Percentiles rank a stretch among this genome's conserved stretches.
phyloP scores from a whole-genome alignment of 176 grass and related monocot genomes.

The Ensete glaucum region DNA sequence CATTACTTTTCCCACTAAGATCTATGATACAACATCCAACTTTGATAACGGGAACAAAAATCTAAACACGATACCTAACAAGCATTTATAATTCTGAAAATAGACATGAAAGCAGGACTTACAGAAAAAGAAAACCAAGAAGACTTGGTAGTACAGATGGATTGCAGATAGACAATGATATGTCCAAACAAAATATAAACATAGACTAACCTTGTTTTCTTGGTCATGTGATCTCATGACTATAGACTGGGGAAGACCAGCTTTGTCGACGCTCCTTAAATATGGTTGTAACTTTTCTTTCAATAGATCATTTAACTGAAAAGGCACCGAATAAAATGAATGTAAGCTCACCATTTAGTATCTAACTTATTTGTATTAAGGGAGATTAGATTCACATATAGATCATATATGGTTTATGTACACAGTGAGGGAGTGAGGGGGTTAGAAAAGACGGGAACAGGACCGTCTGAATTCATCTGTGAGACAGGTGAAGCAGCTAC shows the following conservation, averaged over 20 bases:
- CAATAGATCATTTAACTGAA: slow-evolving; percentile 22
- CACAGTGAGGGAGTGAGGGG: no score
- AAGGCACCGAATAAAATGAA: not conserved
- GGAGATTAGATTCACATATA: not conserved
- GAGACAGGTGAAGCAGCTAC: not conserved
- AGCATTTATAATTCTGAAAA: no score
- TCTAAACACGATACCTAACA: no score
- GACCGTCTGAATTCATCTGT: not conserved
- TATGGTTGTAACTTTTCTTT: slow-evolving; percentile 29
- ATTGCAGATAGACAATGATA: no score
- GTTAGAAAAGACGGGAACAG: no score
- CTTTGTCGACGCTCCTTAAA: slow-evolving; percentile 6
- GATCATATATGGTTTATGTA: not conserved
- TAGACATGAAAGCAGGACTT: no score
- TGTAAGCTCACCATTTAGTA: not conserved
- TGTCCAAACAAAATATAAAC: not conserved
- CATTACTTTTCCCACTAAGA: no score
- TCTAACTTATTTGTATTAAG: not conserved
- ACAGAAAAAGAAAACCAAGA: no score
- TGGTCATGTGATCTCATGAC: slow-evolving; percentile 14
- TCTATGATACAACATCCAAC: no score
- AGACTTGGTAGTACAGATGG: no score
- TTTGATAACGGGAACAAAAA: no score
- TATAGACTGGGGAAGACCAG: slow-evolving; percentile 13
- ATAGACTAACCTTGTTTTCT: slow-evolving; percentile 19